Evolutionary conservation across 371 early-diverging fungal genomes (phyloP), one percentile per base, ranked within the genome.

Genomic region (Chytridium lagenaria): DNA sequence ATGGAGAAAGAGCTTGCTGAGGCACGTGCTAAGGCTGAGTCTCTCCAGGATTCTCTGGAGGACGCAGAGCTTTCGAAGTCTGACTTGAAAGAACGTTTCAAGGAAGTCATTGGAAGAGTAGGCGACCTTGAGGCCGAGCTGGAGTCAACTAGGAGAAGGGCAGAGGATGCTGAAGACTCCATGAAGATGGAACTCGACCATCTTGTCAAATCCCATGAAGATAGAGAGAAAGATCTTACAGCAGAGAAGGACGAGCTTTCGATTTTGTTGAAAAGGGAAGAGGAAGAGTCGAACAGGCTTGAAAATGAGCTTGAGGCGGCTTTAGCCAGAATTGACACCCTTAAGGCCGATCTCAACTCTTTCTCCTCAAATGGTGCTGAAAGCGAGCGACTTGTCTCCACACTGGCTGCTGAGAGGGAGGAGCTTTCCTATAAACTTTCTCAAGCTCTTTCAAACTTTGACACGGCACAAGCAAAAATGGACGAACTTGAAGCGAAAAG

Each of bases 121-220:
- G 39, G n/a, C 7, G 59, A 69, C 22, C 59, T 69, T n/a, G 57
- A 59, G 70, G 34, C 15, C 3, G 70, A 59, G 70, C 1, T 59
- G 2, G 70, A 69, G 7, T 16, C 31, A 3, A 19, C 34, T 31
- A 49, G 51, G 51, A n/a, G 33, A 15, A 16, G 68, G 7, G 30
- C 52, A 22, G 52, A 22, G 22, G 68, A 34, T 16, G 28, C 22
- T 2, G 68, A 49, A 51, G 50, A 34, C 30, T 23, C 30, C 31
- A 33, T 33, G 52, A 40, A 52, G 34, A 2, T 10, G 23, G 68
- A 68, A 33, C 2, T 68, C 12, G 68, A 68, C 33, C 36, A 19
- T 12, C 51, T 68, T 23, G 2, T 37, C 3, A 3, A 39, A 31
- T 23, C 28, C 33, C 2, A 23, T 51, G 68, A 28, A n/a, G 51